phyloP scores from a whole-genome alignment of 768 basidiomycete species.

The Pisolithus microcarpus region DNA sequence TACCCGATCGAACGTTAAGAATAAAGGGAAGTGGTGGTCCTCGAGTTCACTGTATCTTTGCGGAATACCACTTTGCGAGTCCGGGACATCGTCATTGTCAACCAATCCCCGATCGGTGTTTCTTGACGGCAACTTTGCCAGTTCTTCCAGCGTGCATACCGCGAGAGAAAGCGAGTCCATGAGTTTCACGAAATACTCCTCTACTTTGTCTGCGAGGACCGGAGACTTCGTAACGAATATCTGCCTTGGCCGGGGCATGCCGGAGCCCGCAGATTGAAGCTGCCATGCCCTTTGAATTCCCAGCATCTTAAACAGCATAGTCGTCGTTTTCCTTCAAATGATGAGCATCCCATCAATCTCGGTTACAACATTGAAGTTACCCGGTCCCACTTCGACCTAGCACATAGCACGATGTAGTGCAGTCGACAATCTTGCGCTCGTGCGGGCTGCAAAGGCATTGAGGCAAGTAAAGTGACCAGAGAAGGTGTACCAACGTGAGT shows the following conservation, averaged over 20 bases:
- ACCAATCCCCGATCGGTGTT: conserved; percentile 20
- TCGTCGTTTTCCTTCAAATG: conserved; percentile 57
- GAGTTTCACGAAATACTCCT: conserved; percentile 54
- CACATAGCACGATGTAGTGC: conserved; percentile 55
- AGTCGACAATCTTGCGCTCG: conserved; percentile 53
- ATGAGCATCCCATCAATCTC: too few species aligned
- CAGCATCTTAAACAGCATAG: conserved; percentile 72
- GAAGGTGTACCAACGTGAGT: conserved; percentile 12
- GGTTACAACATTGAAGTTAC: conserved; percentile 23
- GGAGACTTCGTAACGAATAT: conserved; percentile 68
- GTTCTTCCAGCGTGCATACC: conserved; percentile 31
- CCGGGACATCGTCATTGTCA: conserved; percentile 33
- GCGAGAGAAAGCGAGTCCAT: conserved; percentile 36
- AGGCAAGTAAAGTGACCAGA: conserved; percentile 10
- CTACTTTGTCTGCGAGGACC: conserved; percentile 61
- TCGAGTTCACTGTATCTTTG: conserved; percentile 45
- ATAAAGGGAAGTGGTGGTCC: conserved; percentile 62
- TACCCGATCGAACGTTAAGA: conserved; percentile 61
- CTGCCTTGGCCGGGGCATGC: conserved; percentile 48
- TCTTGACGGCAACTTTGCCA: conserved; percentile 23
- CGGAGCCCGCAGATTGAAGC: conserved; percentile 17
- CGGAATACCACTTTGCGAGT: conserved; percentile 30
- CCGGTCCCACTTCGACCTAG: conserved; percentile 70
- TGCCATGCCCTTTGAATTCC: conserved; percentile 54
- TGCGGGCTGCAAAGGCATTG: conserved; percentile 24